Evolutionary conservation across 139 green algal genomes (phyloP).

Genomic region (Chlamydomonas applanata): DNA sequence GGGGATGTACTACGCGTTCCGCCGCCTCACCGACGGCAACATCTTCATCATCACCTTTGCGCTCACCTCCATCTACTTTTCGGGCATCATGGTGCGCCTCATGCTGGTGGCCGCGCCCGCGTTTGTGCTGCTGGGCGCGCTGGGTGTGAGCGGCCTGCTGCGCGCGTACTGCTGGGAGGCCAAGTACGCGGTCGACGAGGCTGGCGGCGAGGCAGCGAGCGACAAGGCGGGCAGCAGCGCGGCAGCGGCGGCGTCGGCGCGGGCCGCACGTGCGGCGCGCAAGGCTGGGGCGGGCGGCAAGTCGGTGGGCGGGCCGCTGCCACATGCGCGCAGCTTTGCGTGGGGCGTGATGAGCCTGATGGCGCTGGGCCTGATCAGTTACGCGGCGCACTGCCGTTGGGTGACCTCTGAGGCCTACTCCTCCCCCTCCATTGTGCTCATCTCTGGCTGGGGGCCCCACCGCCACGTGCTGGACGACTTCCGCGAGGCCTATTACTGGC

Average conservation of each 20-base stretch:
- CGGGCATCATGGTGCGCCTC: constrained; percentile 64
- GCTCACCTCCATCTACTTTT: constrained; percentile 45
- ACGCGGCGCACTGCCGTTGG: constrained; percentile 29
- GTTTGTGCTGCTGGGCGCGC: constrained; percentile 49
- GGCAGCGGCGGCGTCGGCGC: background rate
- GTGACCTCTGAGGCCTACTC: constrained; percentile 45
- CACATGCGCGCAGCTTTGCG: background rate
- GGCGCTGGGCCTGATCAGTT: constrained; percentile 25
- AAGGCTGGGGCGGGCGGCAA: constrained; percentile 10
- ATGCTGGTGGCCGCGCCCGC: constrained; percentile 70
- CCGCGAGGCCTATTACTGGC: constrained; percentile 74
- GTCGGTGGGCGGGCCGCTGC: background rate
- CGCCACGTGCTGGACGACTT: constrained; percentile 85
- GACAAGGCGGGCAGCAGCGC: background rate
- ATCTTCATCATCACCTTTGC: constrained; percentile 47
- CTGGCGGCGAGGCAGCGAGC: background rate
- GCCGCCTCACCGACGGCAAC: constrained; percentile 35
- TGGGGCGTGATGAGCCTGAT: constrained; percentile 6
- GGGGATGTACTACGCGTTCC: constrained; percentile 39
- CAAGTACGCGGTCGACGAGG: background rate
- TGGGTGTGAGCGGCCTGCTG: constrained; percentile 35
- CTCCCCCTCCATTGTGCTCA: constrained; percentile 43
- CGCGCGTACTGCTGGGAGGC: constrained; percentile 5
- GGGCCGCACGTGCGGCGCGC: background rate
- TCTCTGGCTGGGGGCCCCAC: constrained; percentile 27